These are phyloP conservation scores for Fusarium sp. DNA, from an alignment of 2,329 filamentous ascomycete species.

Conservation along the genomic window DNA sequence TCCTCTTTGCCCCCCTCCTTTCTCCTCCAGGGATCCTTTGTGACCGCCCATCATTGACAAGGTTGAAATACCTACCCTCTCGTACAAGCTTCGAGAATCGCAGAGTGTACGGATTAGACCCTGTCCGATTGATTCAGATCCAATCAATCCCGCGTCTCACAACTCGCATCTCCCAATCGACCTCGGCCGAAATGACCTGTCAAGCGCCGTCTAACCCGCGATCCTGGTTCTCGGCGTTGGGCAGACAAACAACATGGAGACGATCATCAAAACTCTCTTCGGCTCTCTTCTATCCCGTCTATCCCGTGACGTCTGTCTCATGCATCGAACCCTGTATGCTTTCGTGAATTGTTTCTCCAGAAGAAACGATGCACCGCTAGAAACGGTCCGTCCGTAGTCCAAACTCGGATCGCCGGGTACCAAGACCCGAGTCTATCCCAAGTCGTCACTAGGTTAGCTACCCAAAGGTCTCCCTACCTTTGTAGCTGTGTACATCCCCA, in stretches of 20 bases:
- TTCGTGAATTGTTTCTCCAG: not conserved
- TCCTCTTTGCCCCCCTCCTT: not conserved
- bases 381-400: not conserved
- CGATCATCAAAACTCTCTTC: not conserved
- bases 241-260: not conserved
- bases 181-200: not conserved
- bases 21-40: not conserved
- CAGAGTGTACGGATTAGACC: not conserved
- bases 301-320: constrained; percentile 36
- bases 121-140: not conserved
- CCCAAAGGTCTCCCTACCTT: not conserved
- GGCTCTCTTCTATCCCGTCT: not conserved
- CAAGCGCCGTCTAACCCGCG: not conserved
- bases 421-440: not conserved
- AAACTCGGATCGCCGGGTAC: not conserved
- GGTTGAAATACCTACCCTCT: not conserved
- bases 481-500: not conserved
- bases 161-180: not conserved
- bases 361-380: not conserved
- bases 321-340: constrained; percentile 25
- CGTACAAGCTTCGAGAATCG: not conserved
- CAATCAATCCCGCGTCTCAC: not conserved
- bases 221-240: constrained; percentile 8
- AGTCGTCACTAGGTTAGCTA: not conserved
- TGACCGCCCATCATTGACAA: not conserved